Evolutionary conservation across 192 early-diverging fungal species (phyloP), one percentile per base, ranked within the genome.

Genomic region (Paraglomus brasilianum): DNA sequence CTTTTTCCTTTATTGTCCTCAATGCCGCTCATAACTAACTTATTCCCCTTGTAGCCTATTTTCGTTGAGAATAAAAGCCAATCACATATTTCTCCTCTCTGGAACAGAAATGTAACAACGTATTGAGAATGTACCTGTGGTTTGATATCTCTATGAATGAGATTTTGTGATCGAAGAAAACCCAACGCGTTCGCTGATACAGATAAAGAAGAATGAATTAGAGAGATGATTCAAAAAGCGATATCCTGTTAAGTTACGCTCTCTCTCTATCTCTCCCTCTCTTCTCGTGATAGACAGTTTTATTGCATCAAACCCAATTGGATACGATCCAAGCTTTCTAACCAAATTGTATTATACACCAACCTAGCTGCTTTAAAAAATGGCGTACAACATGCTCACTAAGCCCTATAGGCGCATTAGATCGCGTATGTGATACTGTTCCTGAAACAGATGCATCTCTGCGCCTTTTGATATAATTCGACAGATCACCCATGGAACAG

Each of bases 81-180:
- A 30, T 30, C 30, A 30, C 30, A 30, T 30, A 30, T 30, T 30
- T 30, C 30, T 30, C 30, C 30, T 30, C 30, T 19, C 22, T 17
- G 17, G 73, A 51, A 48, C 22, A 48, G 19, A 30, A 30, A 30
- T 2, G 30, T 30, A 30, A 30, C 30, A 30, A 43, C 30, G 19
- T 8, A 5, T 41, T 38, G 42, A 58, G 7, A 14, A 22, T 36
- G 24, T 83, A 91, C 88, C 87, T 94, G 97, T 10, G 97, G 96
- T 80, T 99, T 99, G 59, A 99, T 88, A 70, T 99, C 97, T 40
- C 97, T 80, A 82, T 99, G 97, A 39, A 99, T 95, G 47, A 99
- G 81, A 58, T 89, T 87, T 38, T 92, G 85, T 41, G 89, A 87
- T 1, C 93, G 81, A 58, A 99, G 77, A 69, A 96, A 98, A 59